Percentiles rank a stretch among this genome's conserved stretches.
Conservation (phyloP, 257 asterid species). For the Nemophila menziesii region DNA sequence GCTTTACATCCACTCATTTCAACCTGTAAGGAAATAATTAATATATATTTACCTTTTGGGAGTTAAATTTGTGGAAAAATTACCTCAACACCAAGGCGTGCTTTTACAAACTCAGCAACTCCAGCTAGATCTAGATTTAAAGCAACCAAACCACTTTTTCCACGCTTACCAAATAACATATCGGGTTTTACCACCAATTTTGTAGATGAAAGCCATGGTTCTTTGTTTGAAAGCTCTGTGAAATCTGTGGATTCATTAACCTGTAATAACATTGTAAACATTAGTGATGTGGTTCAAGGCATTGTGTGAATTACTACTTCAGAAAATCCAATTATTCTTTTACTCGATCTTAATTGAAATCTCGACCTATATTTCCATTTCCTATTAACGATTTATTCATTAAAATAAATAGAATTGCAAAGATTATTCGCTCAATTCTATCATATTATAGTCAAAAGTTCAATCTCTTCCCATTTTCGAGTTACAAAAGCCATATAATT, state of each 20-base stretch:
- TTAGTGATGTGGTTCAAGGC: neutral
- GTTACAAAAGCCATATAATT: neutral
- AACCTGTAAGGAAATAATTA: constrained; percentile 38
- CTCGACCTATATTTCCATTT: neutral
- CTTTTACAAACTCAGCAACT: constrained; percentile 81
- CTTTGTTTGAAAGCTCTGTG: constrained; percentile 62
- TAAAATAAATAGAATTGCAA: neutral
- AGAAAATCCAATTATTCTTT: too few species aligned
- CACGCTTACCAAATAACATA: constrained; percentile 92
- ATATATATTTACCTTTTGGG: constrained; percentile 14
- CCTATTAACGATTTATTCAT: neutral
- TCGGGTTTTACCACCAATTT: constrained; percentile 87
- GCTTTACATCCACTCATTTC: constrained; percentile 97
- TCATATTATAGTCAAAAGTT: neutral
- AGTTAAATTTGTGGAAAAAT: constrained; percentile 12
- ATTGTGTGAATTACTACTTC: neutral
- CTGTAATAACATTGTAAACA: constrained; percentile 18
- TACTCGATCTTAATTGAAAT: too few species aligned
- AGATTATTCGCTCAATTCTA: neutral
- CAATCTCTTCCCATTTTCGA: neutral
- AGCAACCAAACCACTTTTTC: constrained; percentile 90
- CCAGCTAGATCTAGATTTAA: constrained; percentile 70
- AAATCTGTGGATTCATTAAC: constrained; percentile 65
- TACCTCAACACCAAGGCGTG: constrained; percentile 86
- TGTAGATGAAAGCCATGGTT: constrained; percentile 82